These are phyloP conservation scores for Trypanosoma lewisi DNA, from an alignment of 208 protist species.

Conservation along the genomic window DNA sequence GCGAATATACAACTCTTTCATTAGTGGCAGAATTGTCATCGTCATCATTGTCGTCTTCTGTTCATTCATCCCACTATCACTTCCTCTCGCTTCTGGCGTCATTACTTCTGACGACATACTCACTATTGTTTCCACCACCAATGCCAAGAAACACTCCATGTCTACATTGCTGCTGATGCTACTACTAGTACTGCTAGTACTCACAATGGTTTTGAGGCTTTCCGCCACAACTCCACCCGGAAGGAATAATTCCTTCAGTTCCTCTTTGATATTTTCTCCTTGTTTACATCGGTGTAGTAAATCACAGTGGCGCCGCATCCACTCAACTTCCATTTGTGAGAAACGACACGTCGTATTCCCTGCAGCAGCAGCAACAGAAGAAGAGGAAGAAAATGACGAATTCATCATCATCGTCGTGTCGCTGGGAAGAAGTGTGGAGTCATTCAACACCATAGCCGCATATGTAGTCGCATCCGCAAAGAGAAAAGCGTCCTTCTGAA, in stretches of 20 bases:
- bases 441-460: constrained; percentile 1
- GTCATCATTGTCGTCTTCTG: no score
- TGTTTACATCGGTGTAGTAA: background rate
- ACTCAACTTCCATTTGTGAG: constrained; percentile 8
- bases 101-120: background rate
- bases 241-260: constrained; percentile 11
- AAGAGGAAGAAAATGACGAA: no score
- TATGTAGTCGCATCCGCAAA: constrained; percentile 14
- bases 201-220: background rate
- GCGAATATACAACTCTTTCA: constrained; percentile 4
- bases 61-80: no score
- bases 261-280: constrained; percentile 2
- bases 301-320: constrained; percentile 18
- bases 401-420: background rate
- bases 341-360: no score
- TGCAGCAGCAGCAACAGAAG: no score
- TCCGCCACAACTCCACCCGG: constrained; percentile 3
- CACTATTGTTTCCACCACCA: constrained; percentile 17
- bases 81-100: background rate
- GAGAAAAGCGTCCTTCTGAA: constrained; percentile 1
- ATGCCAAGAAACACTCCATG: constrained; percentile 19
- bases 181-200: no score
- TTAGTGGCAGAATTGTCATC: background rate
- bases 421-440: background rate
- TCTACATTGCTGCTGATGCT: background rate